Base-by-base conservation (phyloP, 306 rosid species). In the Pueraria montana region DNA sequence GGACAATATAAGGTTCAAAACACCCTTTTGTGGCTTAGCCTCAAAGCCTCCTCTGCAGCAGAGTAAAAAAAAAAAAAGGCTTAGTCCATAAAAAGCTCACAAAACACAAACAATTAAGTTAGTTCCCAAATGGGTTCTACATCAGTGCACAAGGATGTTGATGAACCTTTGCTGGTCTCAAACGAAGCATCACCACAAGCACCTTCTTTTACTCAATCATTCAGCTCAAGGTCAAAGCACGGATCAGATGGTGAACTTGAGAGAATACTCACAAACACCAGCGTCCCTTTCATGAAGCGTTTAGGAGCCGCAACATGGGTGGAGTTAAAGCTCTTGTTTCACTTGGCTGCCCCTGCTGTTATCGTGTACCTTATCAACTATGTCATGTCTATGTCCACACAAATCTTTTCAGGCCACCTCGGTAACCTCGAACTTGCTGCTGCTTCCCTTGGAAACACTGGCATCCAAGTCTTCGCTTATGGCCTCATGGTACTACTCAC, bases 401-500 rank as follows among this genome's bases (percentile, higher is more conserved):
- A 89, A 78, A 89, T 92, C 67, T 79, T 90, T 76, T 82, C 89
- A 3, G 94, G 94, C 45, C 97, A 89, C 84, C 93, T 92, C 12
- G 97, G 97, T 14, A 90, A 85, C 52, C 88, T 92, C 0, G 94
- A 92, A 45, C 94, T 90, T 11, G 97, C 97, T 34, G 97, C 94
- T 1, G 84, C 97, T 68, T 92, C 97, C 11, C 97, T 92, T 4
- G 97, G 94, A 53, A 92, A 90, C 88, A 89, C 52, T 27, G 97
- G 97, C 34, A 89, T 92, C 78, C 97, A 90, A 90, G 26, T 90
- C 65, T 92, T 92, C 13, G 91, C 97, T 58, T 90, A 92, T 66
- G 97, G 94, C 46, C 93, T 92, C 76, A 86, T 92, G 97, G 94
- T 91, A 83, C 3, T 4, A 48, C 53, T 16, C 53, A 48, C 53